These are phyloP conservation scores for Pythium utonaiense DNA, from an alignment of 352 stramenopile species.

Conservation along the genomic window DNA sequence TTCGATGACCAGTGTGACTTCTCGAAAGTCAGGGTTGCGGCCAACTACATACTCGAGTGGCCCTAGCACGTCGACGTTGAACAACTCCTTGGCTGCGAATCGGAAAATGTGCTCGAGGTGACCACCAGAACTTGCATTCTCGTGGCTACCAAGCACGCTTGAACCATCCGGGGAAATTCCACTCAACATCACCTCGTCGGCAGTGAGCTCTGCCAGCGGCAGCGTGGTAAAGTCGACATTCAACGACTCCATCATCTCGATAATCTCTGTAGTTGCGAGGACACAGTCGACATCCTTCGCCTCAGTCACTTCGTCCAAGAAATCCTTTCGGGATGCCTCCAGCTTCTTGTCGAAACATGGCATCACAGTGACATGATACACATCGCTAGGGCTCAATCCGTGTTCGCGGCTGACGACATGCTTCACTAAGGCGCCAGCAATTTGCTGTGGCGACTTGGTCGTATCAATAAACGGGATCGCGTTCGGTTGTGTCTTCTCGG, in stretches of 20 bases:
- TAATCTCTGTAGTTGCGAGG: constrained; percentile 82
- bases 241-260: constrained; percentile 61
- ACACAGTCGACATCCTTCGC: constrained; percentile 94
- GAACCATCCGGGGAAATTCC: constrained; percentile 53
- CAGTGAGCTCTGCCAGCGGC: constrained; percentile 53
- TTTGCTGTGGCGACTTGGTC: constrained; percentile 95
- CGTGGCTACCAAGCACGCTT: constrained; percentile 51
- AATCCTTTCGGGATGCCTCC: constrained; percentile 93
- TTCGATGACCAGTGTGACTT: constrained; percentile 69
- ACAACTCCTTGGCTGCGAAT: constrained; percentile 87
- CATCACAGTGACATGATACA: constrained; percentile 97
- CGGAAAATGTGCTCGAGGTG: constrained; percentile 93
- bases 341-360: constrained; percentile 99
- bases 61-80: constrained; percentile 76
- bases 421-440: constrained; percentile 85
- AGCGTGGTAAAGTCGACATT: constrained; percentile 64
- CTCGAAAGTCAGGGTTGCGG: constrained; percentile 88
- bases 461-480: constrained; percentile 94
- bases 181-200: constrained; percentile 72
- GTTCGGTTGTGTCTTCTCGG: constrained; percentile 95
- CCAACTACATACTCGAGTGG: constrained; percentile 86
- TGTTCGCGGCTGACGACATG: constrained; percentile 67
- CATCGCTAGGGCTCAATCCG: constrained; percentile 42
- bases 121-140: constrained; percentile 78
- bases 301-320: constrained; percentile 55